Base-by-base conservation (phyloP, 2,329 filamentous ascomycete species). In the Chrysosphaeria jannelii region DNA sequence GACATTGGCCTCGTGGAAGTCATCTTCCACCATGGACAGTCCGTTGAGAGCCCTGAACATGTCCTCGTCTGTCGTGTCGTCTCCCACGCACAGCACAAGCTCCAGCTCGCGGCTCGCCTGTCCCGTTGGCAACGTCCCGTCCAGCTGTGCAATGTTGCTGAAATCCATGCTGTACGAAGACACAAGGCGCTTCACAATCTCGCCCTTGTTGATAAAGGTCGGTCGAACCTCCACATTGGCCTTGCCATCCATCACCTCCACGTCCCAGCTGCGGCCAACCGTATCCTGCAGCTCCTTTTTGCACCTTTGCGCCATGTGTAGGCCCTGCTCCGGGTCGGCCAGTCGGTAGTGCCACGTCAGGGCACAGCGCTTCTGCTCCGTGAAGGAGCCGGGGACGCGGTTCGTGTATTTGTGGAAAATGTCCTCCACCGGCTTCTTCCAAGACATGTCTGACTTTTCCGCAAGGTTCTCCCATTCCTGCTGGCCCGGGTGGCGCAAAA, bases 21-120 rank as follows among this genome's bases (percentile, higher is more conserved):
- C 35, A 13, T 37, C 30, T 14, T 31, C 21, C 6, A 37, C 33
- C 0, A 34, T 53, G 2, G 50, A 53, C 4, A 57, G 41, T 1
- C 47, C 50, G 35, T 64, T 64, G 21, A 93, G 55, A 9, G 76
- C 68, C 26, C 75, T 71, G 60, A 93, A 93, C 62, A 67, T 66
- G 67, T 89, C 81, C 55, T 97, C 85, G 39, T 97, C 85, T 5
- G 85, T 97, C 35, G 85, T 88, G 38, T 97, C 85, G 42, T 97
- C 85, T 20, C 85, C 85, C 29, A 79, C 49, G 43, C 85, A 97
- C 24, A 93, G 53, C 8, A 88, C 65, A 38, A 93, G 91, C 34
- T 81, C 76, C 0, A 79, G 59, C 25, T 58, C 57, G 23, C 62
- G 45, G 5, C 37, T 51, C n/a, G n/a, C n/a, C n/a, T n/a, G n/a